Percentiles rank a stretch among this genome's conserved stretches.
Conservation (phyloP, 176 grass and related monocot genomes). For the Carex myosuroides region DNA sequence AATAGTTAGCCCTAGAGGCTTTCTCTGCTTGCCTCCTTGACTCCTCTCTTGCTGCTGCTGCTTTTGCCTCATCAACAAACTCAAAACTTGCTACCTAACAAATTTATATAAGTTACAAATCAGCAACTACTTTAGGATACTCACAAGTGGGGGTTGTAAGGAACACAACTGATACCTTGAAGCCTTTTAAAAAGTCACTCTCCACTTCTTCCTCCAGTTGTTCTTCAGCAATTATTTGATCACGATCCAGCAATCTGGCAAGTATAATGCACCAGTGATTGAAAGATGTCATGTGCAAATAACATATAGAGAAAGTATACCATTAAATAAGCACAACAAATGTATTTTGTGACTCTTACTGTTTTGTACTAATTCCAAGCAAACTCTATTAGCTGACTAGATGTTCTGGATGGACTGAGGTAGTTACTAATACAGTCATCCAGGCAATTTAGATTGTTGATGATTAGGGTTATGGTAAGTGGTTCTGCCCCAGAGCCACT, state of each 20-base stretch:
- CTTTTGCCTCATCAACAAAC: conserved; percentile 87
- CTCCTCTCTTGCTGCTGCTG: conserved; percentile 88
- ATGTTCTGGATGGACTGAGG: too few relatives aligned
- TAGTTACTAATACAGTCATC: too few relatives aligned
- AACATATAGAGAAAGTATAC: conserved; percentile 3
- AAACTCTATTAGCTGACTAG: too few relatives aligned
- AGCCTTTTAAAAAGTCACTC: conserved; percentile 92
- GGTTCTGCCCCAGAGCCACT: too few relatives aligned
- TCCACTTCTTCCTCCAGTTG: conserved; percentile 80
- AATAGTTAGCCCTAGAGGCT: conserved; percentile 57
- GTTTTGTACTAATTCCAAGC: too few relatives aligned
- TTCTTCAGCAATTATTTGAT: conserved; percentile 79
- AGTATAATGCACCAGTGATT: background rate
- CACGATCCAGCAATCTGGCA: conserved; percentile 78
- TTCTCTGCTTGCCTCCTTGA: conserved; percentile 56
- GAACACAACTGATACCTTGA: conserved; percentile 56
- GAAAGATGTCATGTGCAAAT: background rate
- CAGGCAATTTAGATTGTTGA: too few relatives aligned
- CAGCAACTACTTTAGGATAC: conserved; percentile 19
- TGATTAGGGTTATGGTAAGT: too few relatives aligned
- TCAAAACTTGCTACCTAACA: conserved; percentile 88
- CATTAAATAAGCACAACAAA: conserved; percentile 24
- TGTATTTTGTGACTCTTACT: too few relatives aligned
- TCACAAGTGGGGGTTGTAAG: conserved; percentile 20
- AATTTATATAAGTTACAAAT: conserved; percentile 3